Evolutionary conservation across 2,329 filamentous ascomycete genomes (phyloP).

Genomic region (Trichothecium roseum): DNA sequence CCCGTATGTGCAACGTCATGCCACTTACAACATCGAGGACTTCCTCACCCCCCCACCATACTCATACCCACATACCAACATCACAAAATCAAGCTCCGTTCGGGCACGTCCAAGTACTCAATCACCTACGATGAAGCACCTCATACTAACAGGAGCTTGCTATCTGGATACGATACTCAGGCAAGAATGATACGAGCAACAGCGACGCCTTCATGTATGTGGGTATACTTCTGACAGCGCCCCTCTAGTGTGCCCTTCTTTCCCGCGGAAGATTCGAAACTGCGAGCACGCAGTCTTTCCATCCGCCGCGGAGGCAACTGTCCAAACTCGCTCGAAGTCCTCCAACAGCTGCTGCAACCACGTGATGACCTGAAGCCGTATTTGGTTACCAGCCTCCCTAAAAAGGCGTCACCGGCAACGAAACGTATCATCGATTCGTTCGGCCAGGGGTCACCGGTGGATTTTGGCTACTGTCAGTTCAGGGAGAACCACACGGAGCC

Average conservation of each 20-base stretch:
- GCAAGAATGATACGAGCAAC: slow-evolving; percentile 33
- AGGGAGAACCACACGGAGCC: slow-evolving; percentile 42
- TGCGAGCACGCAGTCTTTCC: slow-evolving; percentile 49
- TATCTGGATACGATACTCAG: slow-evolving; percentile 63
- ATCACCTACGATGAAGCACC: slow-evolving; percentile 34
- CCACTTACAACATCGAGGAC: no score
- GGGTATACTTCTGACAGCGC: slow-evolving; percentile 7
- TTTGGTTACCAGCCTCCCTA: slow-evolving; percentile 44
- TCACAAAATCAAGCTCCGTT: no score
- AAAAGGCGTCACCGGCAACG: slow-evolving; percentile 36
- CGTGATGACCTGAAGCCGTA: slow-evolving; percentile 21
- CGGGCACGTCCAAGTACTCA: not conserved
- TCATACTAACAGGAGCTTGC: slow-evolving; percentile 56
- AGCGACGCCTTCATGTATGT: not conserved
- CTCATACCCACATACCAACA: no score
- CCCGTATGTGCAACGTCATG: no score
- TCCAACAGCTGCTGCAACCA: slow-evolving; percentile 48
- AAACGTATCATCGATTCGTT: slow-evolving; percentile 45
- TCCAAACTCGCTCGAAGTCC: slow-evolving; percentile 60
- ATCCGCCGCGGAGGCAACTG: slow-evolving; percentile 63
- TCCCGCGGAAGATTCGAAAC: slow-evolving; percentile 61
- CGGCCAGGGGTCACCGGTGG: slow-evolving; percentile 26
- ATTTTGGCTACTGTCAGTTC: slow-evolving; percentile 48
- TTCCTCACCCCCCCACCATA: no score
- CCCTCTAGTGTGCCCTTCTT: slow-evolving; percentile 49